These are phyloP conservation scores for Diplocarpon mali DNA, from an alignment of 2,329 filamentous ascomycete species.

Conservation along the genomic window DNA sequence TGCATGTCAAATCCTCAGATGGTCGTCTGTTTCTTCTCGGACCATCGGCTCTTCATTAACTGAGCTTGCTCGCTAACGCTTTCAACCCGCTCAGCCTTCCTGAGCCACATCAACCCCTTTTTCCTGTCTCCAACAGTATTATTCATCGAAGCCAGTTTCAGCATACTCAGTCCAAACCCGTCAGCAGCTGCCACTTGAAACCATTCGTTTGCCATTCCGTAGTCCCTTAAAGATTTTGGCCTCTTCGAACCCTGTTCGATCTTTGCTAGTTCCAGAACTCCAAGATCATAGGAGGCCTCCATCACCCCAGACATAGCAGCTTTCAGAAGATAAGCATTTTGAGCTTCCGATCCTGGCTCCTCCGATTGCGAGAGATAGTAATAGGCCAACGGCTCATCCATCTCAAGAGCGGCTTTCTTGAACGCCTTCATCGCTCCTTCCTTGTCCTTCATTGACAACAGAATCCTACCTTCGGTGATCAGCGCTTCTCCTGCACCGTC, in stretches of 20 bases:
- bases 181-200: slow-evolving; percentile 20
- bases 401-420: slow-evolving; percentile 23
- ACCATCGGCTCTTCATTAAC: background rate
- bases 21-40: background rate
- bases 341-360: slow-evolving; percentile 9
- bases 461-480: slow-evolving; percentile 17
- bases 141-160: slow-evolving; percentile 22
- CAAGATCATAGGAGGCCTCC: slow-evolving; percentile 25
- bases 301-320: slow-evolving; percentile 23
- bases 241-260: slow-evolving; percentile 4
- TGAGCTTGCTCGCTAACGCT: slow-evolving; percentile 9
- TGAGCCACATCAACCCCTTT: slow-evolving; percentile 18
- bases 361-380: slow-evolving; percentile 23
- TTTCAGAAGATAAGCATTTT: slow-evolving; percentile 22
- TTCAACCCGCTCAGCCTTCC: slow-evolving; percentile 11
- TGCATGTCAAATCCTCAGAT: background rate
- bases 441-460: slow-evolving; percentile 9
- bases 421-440: slow-evolving; percentile 18
- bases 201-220: slow-evolving; percentile 25
- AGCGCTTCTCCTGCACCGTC: slow-evolving; percentile 22
- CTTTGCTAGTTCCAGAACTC: slow-evolving; percentile 19
- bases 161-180: slow-evolving; percentile 21
- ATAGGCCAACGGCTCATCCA: slow-evolving; percentile 24
- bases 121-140: slow-evolving; percentile 14
- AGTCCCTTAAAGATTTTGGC: slow-evolving; percentile 12